Base-by-base conservation (phyloP, 2,329 filamentous ascomycete genomes). In the Fusarium avenaceum region DNA sequence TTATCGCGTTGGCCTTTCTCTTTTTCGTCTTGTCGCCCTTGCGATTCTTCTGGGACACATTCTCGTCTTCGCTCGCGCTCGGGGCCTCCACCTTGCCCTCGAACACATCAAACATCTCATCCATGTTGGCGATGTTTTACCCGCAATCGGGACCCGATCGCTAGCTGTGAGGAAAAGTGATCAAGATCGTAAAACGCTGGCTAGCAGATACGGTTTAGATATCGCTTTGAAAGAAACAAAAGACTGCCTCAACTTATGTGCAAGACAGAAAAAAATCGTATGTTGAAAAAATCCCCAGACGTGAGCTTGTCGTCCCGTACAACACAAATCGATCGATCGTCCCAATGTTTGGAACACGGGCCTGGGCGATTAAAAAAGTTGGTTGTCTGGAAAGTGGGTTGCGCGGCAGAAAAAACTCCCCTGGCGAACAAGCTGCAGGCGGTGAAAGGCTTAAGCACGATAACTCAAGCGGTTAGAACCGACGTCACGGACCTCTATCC, bases 21-120 rank as follows among this genome's bases (percentile, higher is more conserved):
- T 97, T 97, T 82, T 94, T 96, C 81, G 84, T 92, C 79, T 86
- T 88, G 69, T 90, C 87, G 35, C 71, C 72, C 50, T 78, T 89
- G 58, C 87, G 86, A 73, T 76, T 81, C 70, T 83, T 85, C 66
- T 85, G 87, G 20, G 82, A 70, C 11, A 69, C 71, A 65, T 70
- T 77, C 78, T 84, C 80, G 65, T 80, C 77, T 69, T 85, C 83
- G 76, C 80, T 82, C 9, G 76, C 74, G 60, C 79, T 81, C 28
- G 76, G 74, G 56, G 76, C 72, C 17, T 77, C 79, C 48, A 72
- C 76, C 76, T 86, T 84, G 74, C 92, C 89, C 69, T 94, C 90
- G 75, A 96, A 95, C 58, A 94, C 91, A 73, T 92, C 89, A 74
- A 96, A 96, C 71, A 96, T 85, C 65, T 94, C 91, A 80, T 94